Base-by-base conservation (phyloP, 495 filamentous ascomycete genomes). In the Extremus antarcticus region DNA sequence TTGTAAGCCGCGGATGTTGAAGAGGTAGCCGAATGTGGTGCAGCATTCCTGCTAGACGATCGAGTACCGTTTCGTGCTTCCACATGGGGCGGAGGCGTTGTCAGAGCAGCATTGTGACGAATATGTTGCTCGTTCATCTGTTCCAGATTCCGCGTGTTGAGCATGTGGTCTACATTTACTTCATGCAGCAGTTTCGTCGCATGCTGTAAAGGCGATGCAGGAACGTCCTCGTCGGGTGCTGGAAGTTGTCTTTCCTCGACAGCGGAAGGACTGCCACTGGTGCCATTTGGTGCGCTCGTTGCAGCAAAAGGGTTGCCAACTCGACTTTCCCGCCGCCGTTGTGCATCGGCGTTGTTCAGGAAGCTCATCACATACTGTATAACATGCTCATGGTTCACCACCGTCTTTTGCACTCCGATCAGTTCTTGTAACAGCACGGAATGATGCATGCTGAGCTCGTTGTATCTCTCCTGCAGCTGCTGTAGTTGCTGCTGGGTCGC, bases 401-500 rank as follows among this genome's bases (percentile, higher is more conserved):
- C 83, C 24, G 87, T 85, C 70, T 95, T 95, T 66, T 95, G 91
- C 56, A 95, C 76, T 35, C 83, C 80, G 56, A 94, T 78, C 43
- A 94, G 75, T 68, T 98, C 89, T 65, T 92, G 87, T 50, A 95
- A 73, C 56, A 96, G 84, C 56, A 92, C 77, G 57, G 87, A 81
- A 63, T 95, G 90, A 54, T 90, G 86, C 53, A 90, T 84, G 41
- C 83, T 80, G 41, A 96, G 76, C 63, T 94, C 87, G 40, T 85
- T 82, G 71, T 92, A 90, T 49, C 85, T 83, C 57, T 90, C 83
- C 57, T 90, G 85, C 21, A 98, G 73, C 41, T 83, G 79, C 65
- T 94, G 87, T 47, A 97, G 81, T 65, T 95, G 88, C 61, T 94
- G 88, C 63, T 94, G 88, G 17, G 94, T 92, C 19, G 90, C 91